These are phyloP conservation scores for Trichosporon ovoides DNA, from an alignment of 1,284 basidiomycete species.

Conservation along the genomic window DNA sequence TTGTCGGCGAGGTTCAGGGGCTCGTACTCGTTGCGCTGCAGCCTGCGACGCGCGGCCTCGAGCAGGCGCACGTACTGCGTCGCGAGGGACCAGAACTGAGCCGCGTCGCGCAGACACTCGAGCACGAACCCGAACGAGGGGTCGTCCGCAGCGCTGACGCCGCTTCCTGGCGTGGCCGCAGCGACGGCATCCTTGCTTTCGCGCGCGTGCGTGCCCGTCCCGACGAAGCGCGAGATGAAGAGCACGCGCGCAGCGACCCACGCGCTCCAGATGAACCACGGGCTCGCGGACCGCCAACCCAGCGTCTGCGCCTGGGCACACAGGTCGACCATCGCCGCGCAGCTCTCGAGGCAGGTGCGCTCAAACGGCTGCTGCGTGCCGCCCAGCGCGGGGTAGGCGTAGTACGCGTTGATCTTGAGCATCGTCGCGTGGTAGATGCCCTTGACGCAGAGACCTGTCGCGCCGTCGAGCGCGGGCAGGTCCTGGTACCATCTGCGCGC, in stretches of 20 bases:
- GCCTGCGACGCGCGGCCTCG: constrained; percentile 44
- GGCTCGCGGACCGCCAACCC: constrained; percentile 30
- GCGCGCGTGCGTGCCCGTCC: no score
- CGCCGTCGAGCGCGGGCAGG: constrained; percentile 15
- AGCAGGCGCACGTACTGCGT: constrained; percentile 45
- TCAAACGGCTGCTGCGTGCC: constrained; percentile 43
- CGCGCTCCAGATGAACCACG: constrained; percentile 46
- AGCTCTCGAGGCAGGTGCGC: constrained; percentile 33
- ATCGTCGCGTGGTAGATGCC: constrained; percentile 46
- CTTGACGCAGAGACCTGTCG: neutral
- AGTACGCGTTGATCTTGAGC: constrained; percentile 47
- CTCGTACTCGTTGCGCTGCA: constrained; percentile 21
- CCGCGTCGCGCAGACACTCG: neutral
- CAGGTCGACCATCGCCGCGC: constrained; percentile 32
- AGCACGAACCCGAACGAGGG: neutral
- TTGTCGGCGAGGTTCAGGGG: constrained; percentile 12
- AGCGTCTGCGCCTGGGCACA: constrained; percentile 23
- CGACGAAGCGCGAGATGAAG: constrained; percentile 41
- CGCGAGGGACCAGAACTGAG: neutral
- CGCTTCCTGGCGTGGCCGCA: neutral
- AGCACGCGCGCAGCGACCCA: constrained; percentile 48
- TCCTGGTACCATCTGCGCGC: constrained; percentile 41
- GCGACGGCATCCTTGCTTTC: neutral
- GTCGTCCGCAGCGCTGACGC: neutral
- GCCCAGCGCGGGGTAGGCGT: constrained; percentile 45